A percentile compares a stretch with the other conserved stretches of the same genome.
Evolutionary conservation across 169 alveolate species (phyloP).

Genomic region (Eimeria sp.): DNA sequence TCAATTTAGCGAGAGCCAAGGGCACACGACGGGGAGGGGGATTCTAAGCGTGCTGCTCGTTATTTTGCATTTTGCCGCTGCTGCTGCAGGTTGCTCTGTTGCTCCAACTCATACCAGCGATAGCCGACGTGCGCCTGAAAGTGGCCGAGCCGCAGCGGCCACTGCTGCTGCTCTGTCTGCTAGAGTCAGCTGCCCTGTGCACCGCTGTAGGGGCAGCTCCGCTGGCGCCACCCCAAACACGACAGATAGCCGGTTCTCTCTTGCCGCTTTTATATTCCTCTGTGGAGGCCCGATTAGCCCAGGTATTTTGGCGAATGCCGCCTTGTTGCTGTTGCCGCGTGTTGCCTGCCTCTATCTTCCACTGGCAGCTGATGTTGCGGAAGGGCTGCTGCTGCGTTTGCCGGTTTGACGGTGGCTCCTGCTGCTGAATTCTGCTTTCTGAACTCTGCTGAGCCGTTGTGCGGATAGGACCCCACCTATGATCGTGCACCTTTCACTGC

Average conservation of each 20-base stretch:
- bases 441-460: not conserved
- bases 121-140: constrained; percentile 53
- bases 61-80: not conserved
- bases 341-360: not conserved
- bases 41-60: not conserved
- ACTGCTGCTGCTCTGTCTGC: constrained; percentile 34
- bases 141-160: constrained; percentile 63
- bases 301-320: constrained; percentile 21
- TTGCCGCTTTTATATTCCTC: constrained; percentile 33
- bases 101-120: constrained; percentile 42
- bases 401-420: not conserved
- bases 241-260: constrained; percentile 35
- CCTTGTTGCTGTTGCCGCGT: not conserved
- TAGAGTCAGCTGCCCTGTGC: constrained; percentile 41
- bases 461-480: not conserved
- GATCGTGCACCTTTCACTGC: not conserved
- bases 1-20: not conserved
- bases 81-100: constrained; percentile 35
- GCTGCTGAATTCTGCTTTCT: not conserved
- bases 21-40: not conserved
- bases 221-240: constrained; percentile 12
- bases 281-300: constrained; percentile 15
- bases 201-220: constrained; percentile 40
- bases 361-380: not conserved
- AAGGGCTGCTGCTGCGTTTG: not conserved